phyloP scores from a whole-genome alignment of 257 asterid genomes.

The Prunella vulgaris region DNA sequence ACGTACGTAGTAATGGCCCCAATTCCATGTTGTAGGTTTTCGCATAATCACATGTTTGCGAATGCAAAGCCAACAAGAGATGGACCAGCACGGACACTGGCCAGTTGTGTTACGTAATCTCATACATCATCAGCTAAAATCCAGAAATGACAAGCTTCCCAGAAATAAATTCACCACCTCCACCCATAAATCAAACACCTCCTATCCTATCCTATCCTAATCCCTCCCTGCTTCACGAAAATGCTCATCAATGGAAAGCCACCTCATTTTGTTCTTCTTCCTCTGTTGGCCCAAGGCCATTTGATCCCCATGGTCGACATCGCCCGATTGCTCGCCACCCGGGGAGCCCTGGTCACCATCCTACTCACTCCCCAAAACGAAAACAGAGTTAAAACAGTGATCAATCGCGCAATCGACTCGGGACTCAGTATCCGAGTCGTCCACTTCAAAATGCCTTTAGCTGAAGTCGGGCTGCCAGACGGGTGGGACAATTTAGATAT shows the following conservation, averaged over 20 bases:
- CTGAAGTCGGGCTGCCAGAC: constrained; percentile 36
- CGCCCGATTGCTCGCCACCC: constrained; percentile 40
- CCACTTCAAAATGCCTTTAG: constrained; percentile 28
- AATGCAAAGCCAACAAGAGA: too few relatives aligned
- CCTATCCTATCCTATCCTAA: too few relatives aligned
- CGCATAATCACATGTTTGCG: too few relatives aligned
- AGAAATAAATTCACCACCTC: too few relatives aligned
- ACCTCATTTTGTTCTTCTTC: constrained; percentile 52
- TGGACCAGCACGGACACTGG: too few relatives aligned
- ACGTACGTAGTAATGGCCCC: too few relatives aligned
- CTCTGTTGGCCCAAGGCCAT: constrained; percentile 67
- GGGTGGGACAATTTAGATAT: constrained; percentile 35
- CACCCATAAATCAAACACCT: too few relatives aligned
- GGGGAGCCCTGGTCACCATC: constrained; percentile 34
- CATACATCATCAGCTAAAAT: too few relatives aligned
- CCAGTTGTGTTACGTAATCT: too few relatives aligned
- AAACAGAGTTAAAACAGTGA: constrained; percentile 24
- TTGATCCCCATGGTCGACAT: constrained; percentile 56
- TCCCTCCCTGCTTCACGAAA: too few relatives aligned
- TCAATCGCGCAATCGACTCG: constrained; percentile 28
- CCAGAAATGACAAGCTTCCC: too few relatives aligned
- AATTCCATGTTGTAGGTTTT: too few relatives aligned
- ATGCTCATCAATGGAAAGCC: background rate
- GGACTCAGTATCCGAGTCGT: constrained; percentile 28
- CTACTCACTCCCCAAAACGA: constrained; percentile 35